A percentile compares a stretch with the other conserved stretches of the same genome.
Conservation (phyloP, 1,139 yeast species). For the Pneumocystis oryctolagi region DNA sequence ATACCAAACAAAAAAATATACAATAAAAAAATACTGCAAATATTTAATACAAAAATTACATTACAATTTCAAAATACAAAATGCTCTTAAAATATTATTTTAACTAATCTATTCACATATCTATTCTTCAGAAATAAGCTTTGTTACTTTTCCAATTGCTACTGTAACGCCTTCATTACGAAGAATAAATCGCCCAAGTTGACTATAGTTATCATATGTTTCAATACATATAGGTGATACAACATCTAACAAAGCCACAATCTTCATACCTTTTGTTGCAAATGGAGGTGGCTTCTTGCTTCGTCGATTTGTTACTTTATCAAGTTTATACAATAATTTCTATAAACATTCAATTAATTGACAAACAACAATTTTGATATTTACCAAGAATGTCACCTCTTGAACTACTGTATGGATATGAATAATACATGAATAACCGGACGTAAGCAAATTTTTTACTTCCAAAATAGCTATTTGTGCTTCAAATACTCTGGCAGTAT, state of each 20-base stretch:
- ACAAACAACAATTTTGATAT: background rate
- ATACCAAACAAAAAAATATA: no score
- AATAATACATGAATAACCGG: constrained; percentile 96
- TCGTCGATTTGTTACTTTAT: constrained; percentile 76
- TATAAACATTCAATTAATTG: background rate
- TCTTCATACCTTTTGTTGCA: constrained; percentile 98
- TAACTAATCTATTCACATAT: background rate
- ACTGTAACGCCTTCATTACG: constrained; percentile 97
- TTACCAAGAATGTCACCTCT: constrained; percentile 61
- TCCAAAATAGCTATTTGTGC: constrained; percentile 97
- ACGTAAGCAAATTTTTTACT: constrained; percentile 78
- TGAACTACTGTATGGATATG: constrained; percentile 97
- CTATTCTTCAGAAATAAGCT: constrained; percentile 21
- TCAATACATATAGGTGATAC: constrained; percentile 69
- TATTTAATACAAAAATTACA: no score
- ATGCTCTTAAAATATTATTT: background rate
- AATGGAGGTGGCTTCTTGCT: constrained; percentile 95
- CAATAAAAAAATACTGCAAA: no score
- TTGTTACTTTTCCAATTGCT: constrained; percentile 86
- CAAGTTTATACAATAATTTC: constrained; percentile 73
- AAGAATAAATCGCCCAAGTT: constrained; percentile 91
- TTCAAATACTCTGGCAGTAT: constrained; percentile 77
- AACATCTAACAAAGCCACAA: constrained; percentile 71
- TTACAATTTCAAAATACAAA: no score
- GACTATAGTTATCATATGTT: constrained; percentile 81